Base-by-base conservation (phyloP, 192 early-diverging fungal species). In the Coemansia asiatica region DNA sequence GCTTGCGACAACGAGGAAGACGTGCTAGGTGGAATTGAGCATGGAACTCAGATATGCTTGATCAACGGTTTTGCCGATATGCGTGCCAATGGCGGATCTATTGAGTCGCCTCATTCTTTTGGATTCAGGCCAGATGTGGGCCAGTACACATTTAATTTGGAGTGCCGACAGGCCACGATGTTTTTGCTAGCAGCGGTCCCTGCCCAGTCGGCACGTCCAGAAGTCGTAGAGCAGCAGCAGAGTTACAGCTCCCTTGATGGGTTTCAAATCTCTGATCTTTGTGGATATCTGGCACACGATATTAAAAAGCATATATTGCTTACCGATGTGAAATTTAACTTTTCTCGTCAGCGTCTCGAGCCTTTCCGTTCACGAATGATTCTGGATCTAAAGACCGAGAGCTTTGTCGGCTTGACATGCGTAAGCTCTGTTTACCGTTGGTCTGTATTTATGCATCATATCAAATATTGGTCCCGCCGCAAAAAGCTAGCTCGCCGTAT, bases 1-100 rank as follows among this genome's bases (percentile, higher is more conserved):
- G 74, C 72, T 6, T 68, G 75, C 49, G 80, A 82, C 46, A 82
- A 76, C 56, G 80, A 77, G 6, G 80, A 82, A 59, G 80, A 82
- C 46, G 68, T 68, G 35, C 68, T 63, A 18, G 65, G 75, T 35
- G 75, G 72, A 2, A 73, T 74, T 48, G 75, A 82, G 40, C 80
- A 82, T 51, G 80, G 80, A 25, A 77, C 64, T 16, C 80, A 77
- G 47, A 63, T 74, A 3, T 66, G 71, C 44, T 46, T 82, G 18
- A 12, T 28, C 0, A 26, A 49, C 28, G 80, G 80, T 1, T 2
- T 21, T n/a, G 6, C 63, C 40, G 71, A 61, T 35, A 23, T 78
- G 6, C 67, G 80, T 2, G 69, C 62, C 22, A 82, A 82, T 27
- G 80, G 80, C 5, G 80, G 80, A 16, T 81, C 79, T 3, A 27